Evolutionary conservation across 495 filamentous ascomycete genomes (phyloP).

Genomic region (Neurospora sp.): DNA sequence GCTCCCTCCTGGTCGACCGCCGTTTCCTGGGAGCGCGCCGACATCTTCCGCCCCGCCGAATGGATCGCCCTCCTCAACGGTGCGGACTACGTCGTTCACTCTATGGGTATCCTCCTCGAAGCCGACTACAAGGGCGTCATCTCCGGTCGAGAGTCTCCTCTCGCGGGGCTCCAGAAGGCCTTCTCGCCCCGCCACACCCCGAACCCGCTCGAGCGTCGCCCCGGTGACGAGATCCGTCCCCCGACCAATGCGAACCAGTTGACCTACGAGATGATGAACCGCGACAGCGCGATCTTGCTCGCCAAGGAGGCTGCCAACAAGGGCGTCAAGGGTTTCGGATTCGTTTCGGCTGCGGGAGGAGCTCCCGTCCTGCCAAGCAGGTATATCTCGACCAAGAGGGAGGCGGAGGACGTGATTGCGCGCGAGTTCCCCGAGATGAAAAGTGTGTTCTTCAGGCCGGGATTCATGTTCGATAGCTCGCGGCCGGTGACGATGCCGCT

Average conservation of each 20-base stretch:
- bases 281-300: constrained; percentile 74
- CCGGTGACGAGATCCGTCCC: constrained; percentile 34
- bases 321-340: constrained; percentile 63
- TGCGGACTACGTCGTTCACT: constrained; percentile 81
- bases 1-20: constrained; percentile 72
- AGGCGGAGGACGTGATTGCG: constrained; percentile 74
- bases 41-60: constrained; percentile 70
- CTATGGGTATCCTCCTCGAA: constrained; percentile 92
- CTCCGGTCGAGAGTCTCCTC: constrained; percentile 64
- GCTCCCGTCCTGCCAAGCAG: constrained; percentile 71
- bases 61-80: constrained; percentile 62
- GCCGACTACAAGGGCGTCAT: constrained; percentile 95
- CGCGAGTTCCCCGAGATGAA: constrained; percentile 63
- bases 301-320: constrained; percentile 64
- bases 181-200: constrained; percentile 57
- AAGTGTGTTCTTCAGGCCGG: constrained; percentile 71
- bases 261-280: constrained; percentile 97
- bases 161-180: constrained; percentile 63
- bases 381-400: constrained; percentile 87
- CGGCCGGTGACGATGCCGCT: constrained; percentile 76
- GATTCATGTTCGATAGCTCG: constrained; percentile 79
- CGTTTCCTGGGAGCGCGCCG: constrained; percentile 77
- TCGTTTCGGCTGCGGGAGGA: constrained; percentile 79
- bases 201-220: constrained; percentile 51
- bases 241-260: constrained; percentile 49